phyloP scores from a whole-genome alignment of 805 yeast genomes.

The Nakazawaea sp. region DNA sequence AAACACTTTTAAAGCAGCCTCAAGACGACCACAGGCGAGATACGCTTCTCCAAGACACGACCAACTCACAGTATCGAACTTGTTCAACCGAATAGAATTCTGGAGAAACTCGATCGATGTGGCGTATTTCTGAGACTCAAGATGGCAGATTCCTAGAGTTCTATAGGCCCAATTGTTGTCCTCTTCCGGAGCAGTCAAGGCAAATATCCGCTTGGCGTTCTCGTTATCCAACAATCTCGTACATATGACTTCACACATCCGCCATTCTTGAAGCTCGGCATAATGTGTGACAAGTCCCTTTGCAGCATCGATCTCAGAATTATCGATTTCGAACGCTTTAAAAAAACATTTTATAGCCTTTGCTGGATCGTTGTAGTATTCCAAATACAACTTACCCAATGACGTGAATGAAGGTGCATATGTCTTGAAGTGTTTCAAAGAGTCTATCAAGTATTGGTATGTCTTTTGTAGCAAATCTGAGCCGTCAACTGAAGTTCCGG shows the following conservation, averaged over 20 bases:
- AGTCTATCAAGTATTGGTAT: conserved; percentile 48
- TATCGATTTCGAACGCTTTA: conserved; percentile 84
- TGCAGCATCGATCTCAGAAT: conserved; percentile 71
- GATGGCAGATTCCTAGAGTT: conserved; percentile 70
- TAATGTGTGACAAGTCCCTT: conserved; percentile 64
- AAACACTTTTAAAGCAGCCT: conserved; percentile 83
- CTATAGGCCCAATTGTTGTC: conserved; percentile 80
- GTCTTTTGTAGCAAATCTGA: conserved; percentile 34
- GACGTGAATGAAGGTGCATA: conserved; percentile 79
- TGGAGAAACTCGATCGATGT: conserved; percentile 89
- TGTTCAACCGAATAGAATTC: conserved; percentile 64
- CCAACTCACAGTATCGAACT: conserved; percentile 78
- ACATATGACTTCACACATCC: conserved; percentile 69
- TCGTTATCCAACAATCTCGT: conserved; percentile 60
- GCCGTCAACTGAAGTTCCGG: conserved; percentile 18
- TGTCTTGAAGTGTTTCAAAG: conserved; percentile 57
- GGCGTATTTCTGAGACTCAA: conserved; percentile 65
- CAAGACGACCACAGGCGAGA: conserved; percentile 72
- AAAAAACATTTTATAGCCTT: conserved; percentile 83
- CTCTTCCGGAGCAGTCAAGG: conserved; percentile 24
- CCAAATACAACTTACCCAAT: conserved; percentile 67
- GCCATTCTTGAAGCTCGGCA: conserved; percentile 72
- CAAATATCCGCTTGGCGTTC: conserved; percentile 45
- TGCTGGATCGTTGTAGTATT: conserved; percentile 46
- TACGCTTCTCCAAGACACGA: conserved; percentile 97